A percentile compares a stretch with the other conserved stretches of the same genome.
phyloP scores from a whole-genome alignment of 2,329 filamentous ascomycete genomes.

The Aspergillus sp. region DNA sequence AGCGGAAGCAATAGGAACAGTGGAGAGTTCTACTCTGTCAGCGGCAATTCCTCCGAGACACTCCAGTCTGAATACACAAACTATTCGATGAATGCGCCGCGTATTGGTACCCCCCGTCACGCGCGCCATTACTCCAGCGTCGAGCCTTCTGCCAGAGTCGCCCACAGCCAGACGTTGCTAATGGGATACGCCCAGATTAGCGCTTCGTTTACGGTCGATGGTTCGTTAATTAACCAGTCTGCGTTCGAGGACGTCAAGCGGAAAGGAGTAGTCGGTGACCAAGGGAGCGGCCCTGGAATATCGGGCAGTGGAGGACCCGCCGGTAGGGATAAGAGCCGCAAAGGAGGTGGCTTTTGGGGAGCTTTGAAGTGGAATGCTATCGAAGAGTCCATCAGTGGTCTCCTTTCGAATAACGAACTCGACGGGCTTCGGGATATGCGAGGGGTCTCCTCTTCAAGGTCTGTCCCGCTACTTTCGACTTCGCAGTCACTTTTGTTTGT shows the following conservation, averaged over 20 bases:
- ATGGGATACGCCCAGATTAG: slow-evolving; percentile 97
- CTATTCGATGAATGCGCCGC: slow-evolving; percentile 43
- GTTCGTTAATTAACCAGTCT: slow-evolving; percentile 76
- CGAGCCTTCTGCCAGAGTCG: slow-evolving; percentile 13
- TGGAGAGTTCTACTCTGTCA: slow-evolving; percentile 87
- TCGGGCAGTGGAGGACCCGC: slow-evolving; percentile 42
- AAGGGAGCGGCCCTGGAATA: slow-evolving; percentile 69
- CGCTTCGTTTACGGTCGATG: slow-evolving; percentile 84
- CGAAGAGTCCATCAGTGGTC: slow-evolving; percentile 75
- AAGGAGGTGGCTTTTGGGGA: slow-evolving; percentile 69
- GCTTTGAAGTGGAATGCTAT: slow-evolving; percentile 81
- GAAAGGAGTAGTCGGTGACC: slow-evolving; percentile 79
- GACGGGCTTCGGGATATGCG: slow-evolving; percentile 96
- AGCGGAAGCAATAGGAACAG: slow-evolving; percentile 78
- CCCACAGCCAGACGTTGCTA: slow-evolving; percentile 63
- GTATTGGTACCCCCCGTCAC: slow-evolving; percentile 34
- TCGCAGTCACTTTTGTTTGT: slow-evolving; percentile 95
- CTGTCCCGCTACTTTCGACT: slow-evolving; percentile 84
- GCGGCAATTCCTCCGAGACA: slow-evolving; percentile 92
- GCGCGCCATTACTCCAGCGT: slow-evolving; percentile 38
- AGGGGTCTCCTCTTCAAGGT: slow-evolving; percentile 72
- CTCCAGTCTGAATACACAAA: slow-evolving; percentile 74
- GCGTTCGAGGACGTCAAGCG: slow-evolving; percentile 94
- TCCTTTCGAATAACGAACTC: slow-evolving; percentile 77
- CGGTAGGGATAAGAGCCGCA: slow-evolving; percentile 37